Conservation (phyloP, 2,329 filamentous ascomycete species). For the Exophiala sp. region DNA sequence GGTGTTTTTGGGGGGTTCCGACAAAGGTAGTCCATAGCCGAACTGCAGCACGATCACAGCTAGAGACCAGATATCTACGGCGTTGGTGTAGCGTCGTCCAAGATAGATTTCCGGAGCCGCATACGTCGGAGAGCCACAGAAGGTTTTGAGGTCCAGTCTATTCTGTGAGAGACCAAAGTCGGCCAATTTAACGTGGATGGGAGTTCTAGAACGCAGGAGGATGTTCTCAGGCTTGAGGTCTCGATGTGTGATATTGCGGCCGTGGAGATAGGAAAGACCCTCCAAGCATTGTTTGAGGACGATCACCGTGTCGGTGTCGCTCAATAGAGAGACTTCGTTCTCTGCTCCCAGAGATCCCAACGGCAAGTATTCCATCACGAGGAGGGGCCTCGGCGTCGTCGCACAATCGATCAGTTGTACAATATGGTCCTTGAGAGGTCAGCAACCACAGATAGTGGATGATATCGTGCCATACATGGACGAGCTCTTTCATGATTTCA, state of each 20-base stretch:
- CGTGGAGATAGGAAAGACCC: slow-evolving; percentile 79
- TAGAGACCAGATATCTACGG: slow-evolving; percentile 26
- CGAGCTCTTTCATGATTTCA: slow-evolving; percentile 16
- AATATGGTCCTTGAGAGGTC: no score
- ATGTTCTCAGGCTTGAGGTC: slow-evolving; percentile 99
- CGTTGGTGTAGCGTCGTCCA: slow-evolving; percentile 5
- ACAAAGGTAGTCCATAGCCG: slow-evolving; percentile 4
- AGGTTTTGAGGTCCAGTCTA: slow-evolving; percentile 4
- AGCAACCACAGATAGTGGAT: not conserved
- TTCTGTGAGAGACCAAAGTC: slow-evolving; percentile 68
- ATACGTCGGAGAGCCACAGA: slow-evolving; percentile 12
- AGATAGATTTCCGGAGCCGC: slow-evolving; percentile 12
- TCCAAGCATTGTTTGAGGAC: slow-evolving; percentile 51
- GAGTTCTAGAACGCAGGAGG: slow-evolving; percentile 65
- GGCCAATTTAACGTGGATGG: slow-evolving; percentile 79
- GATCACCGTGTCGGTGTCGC: slow-evolving; percentile 5
- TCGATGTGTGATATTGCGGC: slow-evolving; percentile 75
- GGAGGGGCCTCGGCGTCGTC: slow-evolving; percentile 4
- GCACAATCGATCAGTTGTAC: not conserved
- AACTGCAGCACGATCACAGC: slow-evolving; percentile 20
- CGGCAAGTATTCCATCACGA: slow-evolving; percentile 13
- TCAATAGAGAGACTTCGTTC: not conserved
- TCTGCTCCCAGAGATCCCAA: slow-evolving; percentile 5
- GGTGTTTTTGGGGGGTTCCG: not conserved
- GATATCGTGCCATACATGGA: slow-evolving; percentile 10